These are phyloP conservation scores for Lactarius hengduanensis DNA, from an alignment of 768 basidiomycete genomes.

Conservation along the genomic window DNA sequence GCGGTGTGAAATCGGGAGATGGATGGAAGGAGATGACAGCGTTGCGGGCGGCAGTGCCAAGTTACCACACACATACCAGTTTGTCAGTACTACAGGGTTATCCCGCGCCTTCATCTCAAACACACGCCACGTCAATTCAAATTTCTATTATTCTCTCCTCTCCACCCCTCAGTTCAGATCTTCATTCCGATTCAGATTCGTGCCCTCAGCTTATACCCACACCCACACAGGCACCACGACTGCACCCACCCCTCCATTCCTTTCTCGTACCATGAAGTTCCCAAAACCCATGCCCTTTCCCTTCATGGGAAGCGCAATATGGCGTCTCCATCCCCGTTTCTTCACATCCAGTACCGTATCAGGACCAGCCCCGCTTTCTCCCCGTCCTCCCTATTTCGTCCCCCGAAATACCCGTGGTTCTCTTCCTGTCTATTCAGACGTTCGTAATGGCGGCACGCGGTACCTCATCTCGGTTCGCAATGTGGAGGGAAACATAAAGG, in stretches of 20 bases:
- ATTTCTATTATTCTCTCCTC: not conserved
- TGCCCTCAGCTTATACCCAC: not conserved
- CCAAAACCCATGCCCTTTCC: constrained; percentile 4
- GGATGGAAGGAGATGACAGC: constrained; percentile 25
- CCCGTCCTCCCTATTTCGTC: constrained; percentile 50
- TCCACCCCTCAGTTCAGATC: not conserved
- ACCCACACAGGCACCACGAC: not conserved
- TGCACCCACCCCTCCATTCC: not conserved
- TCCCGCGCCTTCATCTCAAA: constrained; percentile 14
- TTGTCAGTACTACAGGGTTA: not conserved
- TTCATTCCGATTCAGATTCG: constrained; percentile 5
- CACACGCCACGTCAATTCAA: constrained; percentile 18
- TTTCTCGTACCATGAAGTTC: constrained; percentile 14
- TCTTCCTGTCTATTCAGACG: constrained; percentile 74
- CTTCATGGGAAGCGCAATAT: not conserved
- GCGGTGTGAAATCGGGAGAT: constrained; percentile 28
- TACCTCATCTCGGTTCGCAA: constrained; percentile 61
- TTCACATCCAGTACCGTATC: constrained; percentile 17
- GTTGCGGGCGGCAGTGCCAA: constrained; percentile 13
- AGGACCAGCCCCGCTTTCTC: constrained; percentile 8
- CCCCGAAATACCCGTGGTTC: constrained; percentile 64
- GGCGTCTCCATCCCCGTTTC: constrained; percentile 11
- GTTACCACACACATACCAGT: constrained; percentile 2
- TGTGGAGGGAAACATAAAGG: constrained; percentile 61
- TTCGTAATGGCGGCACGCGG: constrained; percentile 64